Evolutionary conservation across 306 rosid genomes (phyloP), one percentile per base, ranked within the genome.

Genomic region (Geum urbanum): DNA sequence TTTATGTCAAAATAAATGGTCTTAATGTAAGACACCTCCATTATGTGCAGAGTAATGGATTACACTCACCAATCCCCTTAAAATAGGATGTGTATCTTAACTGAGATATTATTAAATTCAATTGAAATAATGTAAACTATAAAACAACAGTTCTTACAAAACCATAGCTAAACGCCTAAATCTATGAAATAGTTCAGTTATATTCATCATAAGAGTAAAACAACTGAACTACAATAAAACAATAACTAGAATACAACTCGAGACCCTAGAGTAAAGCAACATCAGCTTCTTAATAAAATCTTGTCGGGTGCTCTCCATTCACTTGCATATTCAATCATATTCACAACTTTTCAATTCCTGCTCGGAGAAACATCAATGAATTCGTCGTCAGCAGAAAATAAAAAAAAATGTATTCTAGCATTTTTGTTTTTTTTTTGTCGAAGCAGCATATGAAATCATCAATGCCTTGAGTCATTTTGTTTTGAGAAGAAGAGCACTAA

Each of bases 251-350:
- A 22, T 57, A 57, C 40, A 57, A 57, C 62, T 10, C n/a, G 40
- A 56, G 27, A 40, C 9, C 41, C 5, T 12, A 9, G n/a, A n/a
- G 22, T 9, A 55, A 4, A 22, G 1, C 22, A 8, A 55, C 60
- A 55, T 54, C 15, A 9, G 20, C 15, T 57, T 56, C 40, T 11
- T 16, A 8, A 8, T 4, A 5, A 55, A 24, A 8, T 24, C 62
- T 24, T 22, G 7, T 56, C 37, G 11, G 62, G 40, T 20, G 37
- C 22, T 56, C 16, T 20, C 37, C 22, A 35, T 55, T 22, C 67
- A 63, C 53, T 63, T 63, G 32, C 69, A 63, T 22, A 2, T 13
- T 63, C 69, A 44, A 63, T 65, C 69, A 47, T 65, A 65, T 40
- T 22, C 40, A 20, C 53, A 10, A 11, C 53, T 11, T 8, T 64